phyloP scores from a whole-genome alignment of 345 rosid species.

The Fremontodendron californicum region DNA sequence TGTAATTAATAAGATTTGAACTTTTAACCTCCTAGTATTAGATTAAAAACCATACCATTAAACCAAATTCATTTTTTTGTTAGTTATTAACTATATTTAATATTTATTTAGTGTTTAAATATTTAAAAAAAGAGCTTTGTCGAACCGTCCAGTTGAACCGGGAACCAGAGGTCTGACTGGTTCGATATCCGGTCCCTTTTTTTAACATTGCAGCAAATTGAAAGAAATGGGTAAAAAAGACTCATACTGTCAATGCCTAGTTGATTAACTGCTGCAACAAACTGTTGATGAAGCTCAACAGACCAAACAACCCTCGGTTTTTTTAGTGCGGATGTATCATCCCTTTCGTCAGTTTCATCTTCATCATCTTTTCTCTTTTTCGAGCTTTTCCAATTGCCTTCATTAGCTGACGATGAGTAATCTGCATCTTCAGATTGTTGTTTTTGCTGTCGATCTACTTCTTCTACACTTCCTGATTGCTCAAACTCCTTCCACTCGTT shows the following conservation, averaged over 20 bases:
- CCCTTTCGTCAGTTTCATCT: constrained; percentile 64
- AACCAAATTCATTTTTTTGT: too few species aligned
- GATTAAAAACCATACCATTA: too few species aligned
- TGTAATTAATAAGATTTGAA: too few species aligned
- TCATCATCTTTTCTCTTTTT: constrained; percentile 62
- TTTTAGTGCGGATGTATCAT: constrained; percentile 71
- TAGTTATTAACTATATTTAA: too few species aligned
- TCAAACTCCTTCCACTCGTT: constrained; percentile 50
- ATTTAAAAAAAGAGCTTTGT: too few species aligned
- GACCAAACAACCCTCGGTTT: constrained; percentile 91
- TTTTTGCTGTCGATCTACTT: constrained; percentile 45
- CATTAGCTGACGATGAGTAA: constrained; percentile 62
- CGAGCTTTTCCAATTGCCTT: constrained; percentile 48
- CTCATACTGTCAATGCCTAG: constrained; percentile 78
- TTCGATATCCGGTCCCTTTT: too few species aligned
- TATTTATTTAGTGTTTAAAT: too few species aligned
- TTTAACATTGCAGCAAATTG: not conserved
- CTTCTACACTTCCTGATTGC: constrained; percentile 58
- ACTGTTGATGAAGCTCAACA: constrained; percentile 77
- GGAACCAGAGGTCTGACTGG: too few species aligned
- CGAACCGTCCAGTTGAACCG: too few species aligned
- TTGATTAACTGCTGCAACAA: constrained; percentile 80
- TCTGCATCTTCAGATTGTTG: constrained; percentile 49
- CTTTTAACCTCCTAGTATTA: too few species aligned
- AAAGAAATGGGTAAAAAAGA: not conserved